Evolutionary conservation across 202 grass and related monocot species (phyloP), one percentile per base, ranked within the genome.

Genomic region (Musa balbisiana): DNA sequence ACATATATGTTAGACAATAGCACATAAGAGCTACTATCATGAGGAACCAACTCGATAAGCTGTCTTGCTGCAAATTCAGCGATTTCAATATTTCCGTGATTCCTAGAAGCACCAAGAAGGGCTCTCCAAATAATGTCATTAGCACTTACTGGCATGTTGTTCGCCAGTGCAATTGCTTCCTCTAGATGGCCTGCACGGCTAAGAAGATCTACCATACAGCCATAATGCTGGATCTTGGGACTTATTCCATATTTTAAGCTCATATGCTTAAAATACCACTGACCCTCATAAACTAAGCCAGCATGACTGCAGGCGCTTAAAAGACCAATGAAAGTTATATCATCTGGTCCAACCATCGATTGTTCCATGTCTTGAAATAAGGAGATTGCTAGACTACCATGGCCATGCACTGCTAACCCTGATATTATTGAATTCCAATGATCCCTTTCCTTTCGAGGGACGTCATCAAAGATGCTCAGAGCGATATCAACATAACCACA

Each of bases 81-180:
- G 58, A 74, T 58, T 56, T 74, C 72, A 19, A 74, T 54, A 53
- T 74, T 58, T 52, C 72, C 53, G 33, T 27, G 72, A 24, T 19
- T 74, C 52, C 72, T 74, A 74, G 72, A 54, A 74, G 72, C 72
- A 58, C 72, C 72, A 25, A 74, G 72, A 74, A 74, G 72, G 9
- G 53, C 53, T 58, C 72, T 58, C 72, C 72, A 74, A 55, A 74
- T 53, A 33, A 74, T 27, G 56, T 74, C 72, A 43, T 74, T 74
- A 17, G 72, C 49, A 24, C 13, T 17, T 53, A 74, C 29, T 11
- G 53, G 72, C 72, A 74, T 74, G 52, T 1, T 24, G 24, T 58
- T 74, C 53, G 58, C 72, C n/a, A 74, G n/a, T 56, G 23, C 24
- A 43, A 74, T 53, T 74, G 72, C 72, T 0, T 4, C 72, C 26